A percentile compares a stretch with the other conserved stretches of the same genome.
These are phyloP conservation scores for Phytophthora pistaciae DNA, from an alignment of 352 stramenopile genomes.

Conservation along the genomic window DNA sequence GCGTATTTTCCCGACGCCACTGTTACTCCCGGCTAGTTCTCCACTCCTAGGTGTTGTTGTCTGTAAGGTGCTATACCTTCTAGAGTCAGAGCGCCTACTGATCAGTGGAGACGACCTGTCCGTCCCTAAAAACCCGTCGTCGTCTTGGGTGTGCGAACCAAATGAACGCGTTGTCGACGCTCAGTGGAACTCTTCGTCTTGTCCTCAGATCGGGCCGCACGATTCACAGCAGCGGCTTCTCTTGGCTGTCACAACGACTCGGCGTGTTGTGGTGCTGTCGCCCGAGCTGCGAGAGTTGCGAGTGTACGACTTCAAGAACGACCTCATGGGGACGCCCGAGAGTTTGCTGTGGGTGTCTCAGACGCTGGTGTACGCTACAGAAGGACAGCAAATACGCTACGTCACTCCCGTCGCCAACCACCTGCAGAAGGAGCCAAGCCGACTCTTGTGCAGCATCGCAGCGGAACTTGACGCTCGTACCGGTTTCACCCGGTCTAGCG, in stretches of 20 bases:
- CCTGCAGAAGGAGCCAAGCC: conserved; percentile 14
- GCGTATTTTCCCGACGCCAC: conserved; percentile 65
- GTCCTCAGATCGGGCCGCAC: conserved; percentile 21
- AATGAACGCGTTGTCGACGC: conserved; percentile 63
- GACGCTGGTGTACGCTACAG: conserved; percentile 68
- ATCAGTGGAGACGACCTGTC: conserved; percentile 64
- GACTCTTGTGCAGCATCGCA: conserved; percentile 40
- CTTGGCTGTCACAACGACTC: conserved; percentile 63
- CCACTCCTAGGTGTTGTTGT: conserved; percentile 34
- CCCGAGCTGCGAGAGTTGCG: conserved; percentile 43
- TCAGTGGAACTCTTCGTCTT: conserved; percentile 55
- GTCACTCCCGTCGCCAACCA: conserved; percentile 46
- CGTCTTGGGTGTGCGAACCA: conserved; percentile 39
- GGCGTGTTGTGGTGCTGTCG: conserved; percentile 67
- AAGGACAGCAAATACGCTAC: conserved; percentile 58
- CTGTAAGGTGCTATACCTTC: conserved; percentile 60
- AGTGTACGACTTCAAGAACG: conserved; percentile 41
- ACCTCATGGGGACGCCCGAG: conserved; percentile 48
- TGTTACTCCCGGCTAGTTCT: conserved; percentile 47
- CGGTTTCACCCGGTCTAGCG: conserved; percentile 22
- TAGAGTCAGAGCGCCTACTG: conserved; percentile 44
- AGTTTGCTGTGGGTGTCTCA: conserved; percentile 79
- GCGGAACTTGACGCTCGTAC: conserved; percentile 16
- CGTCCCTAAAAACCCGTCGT: conserved; percentile 38
- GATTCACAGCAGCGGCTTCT: conserved; percentile 33